Evolutionary conservation across 129 eudicot species (phyloP).

Genomic region (Kitagawia praeruptora): DNA sequence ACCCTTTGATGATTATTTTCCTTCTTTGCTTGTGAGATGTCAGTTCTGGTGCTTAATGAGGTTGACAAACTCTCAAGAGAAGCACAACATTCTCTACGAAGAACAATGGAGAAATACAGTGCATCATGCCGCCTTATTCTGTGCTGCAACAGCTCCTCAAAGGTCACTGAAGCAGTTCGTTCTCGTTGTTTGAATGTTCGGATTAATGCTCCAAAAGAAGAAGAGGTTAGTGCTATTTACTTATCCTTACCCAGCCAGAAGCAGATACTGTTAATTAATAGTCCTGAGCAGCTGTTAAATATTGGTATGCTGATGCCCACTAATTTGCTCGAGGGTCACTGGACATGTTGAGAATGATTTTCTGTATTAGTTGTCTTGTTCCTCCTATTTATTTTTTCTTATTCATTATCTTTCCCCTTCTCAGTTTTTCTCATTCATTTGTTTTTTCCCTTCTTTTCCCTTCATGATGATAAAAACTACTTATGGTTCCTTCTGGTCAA

Average conservation of each 20-base stretch:
- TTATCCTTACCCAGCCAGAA: not conserved
- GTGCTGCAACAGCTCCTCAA: conserved; percentile 92
- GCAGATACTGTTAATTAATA: not conserved
- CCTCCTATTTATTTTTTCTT: not conserved
- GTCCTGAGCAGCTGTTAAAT: not conserved
- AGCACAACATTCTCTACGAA: conserved; percentile 89
- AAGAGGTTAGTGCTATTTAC: conserved; percentile 40
- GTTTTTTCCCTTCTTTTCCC: not conserved
- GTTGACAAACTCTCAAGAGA: conserved; percentile 97
- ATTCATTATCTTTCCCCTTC: not conserved
- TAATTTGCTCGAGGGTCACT: not conserved
- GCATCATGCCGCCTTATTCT: conserved; percentile 82
- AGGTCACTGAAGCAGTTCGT: conserved; percentile 94
- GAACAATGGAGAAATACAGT: conserved; percentile 97
- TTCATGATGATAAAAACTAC: not conserved
- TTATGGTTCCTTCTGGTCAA: not conserved
- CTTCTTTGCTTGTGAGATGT: conserved; percentile 7
- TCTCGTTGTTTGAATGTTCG: conserved; percentile 87
- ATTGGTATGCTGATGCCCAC: conserved; percentile 1
- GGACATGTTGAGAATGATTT: not conserved
- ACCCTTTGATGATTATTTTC: conserved; percentile 5
- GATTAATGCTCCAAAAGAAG: conserved; percentile 73
- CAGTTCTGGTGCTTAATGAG: conserved; percentile 89
- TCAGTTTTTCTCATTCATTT: not conserved
- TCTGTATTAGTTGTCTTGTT: not conserved